Evolutionary conservation across 306 rosid species (phyloP).

Genomic region (Senna tora): DNA sequence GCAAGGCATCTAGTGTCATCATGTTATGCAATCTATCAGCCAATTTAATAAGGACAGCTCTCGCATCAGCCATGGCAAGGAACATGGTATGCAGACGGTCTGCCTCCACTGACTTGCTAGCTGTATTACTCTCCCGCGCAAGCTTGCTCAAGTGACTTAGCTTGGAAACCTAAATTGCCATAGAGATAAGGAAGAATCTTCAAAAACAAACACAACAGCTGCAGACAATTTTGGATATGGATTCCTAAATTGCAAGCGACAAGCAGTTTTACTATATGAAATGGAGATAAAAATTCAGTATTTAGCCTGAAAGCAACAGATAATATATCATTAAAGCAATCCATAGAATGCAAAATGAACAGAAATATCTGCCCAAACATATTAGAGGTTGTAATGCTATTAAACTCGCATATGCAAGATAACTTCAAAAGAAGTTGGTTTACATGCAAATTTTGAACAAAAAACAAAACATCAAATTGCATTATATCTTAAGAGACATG

Average conservation of each 20-base stretch:
- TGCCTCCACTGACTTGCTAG: slow-evolving; percentile 82
- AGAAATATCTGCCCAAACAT: slow-evolving; percentile 1
- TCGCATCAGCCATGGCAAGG: slow-evolving; percentile 97
- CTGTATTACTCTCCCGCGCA: slow-evolving; percentile 92
- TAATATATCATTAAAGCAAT: neutral
- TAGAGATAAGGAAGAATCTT: slow-evolving; percentile 35
- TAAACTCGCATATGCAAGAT: neutral
- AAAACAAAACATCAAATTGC: slow-evolving; percentile 18
- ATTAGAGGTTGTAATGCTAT: neutral
- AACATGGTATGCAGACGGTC: slow-evolving; percentile 98
- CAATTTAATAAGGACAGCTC: slow-evolving; percentile 92
- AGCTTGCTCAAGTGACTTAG: slow-evolving; percentile 95
- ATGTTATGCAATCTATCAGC: slow-evolving; percentile 96
- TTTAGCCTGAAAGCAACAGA: slow-evolving; percentile 2
- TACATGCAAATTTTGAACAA: slow-evolving; percentile 25
- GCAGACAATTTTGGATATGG: neutral
- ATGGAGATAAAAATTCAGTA: neutral
- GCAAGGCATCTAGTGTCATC: slow-evolving; percentile 87
- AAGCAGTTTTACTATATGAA: neutral
- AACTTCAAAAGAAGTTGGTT: neutral
- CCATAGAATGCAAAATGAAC: neutral
- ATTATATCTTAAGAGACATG: slow-evolving; percentile 17
- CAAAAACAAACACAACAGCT: neutral
- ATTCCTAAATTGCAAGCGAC: neutral
- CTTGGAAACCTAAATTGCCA: slow-evolving; percentile 77